These are phyloP conservation scores for Solanum hybrid DNA, from an alignment of 305 asterid species.

Conservation along the genomic window DNA sequence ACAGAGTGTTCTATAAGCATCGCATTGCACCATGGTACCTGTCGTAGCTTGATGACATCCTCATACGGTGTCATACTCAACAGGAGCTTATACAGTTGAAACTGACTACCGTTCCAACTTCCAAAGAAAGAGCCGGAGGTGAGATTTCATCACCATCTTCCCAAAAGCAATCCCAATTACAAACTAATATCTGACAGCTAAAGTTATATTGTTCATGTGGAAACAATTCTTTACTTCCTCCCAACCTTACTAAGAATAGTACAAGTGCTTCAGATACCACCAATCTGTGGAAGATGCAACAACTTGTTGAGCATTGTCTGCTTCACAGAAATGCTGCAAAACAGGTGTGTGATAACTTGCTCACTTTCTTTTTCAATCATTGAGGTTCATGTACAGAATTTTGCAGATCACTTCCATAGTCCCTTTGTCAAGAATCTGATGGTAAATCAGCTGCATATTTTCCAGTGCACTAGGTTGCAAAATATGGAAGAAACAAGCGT, in stretches of 20 bases:
- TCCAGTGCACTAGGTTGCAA: background rate
- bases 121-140: background rate
- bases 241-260: too few species aligned
- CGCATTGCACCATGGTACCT: background rate
- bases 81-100: background rate
- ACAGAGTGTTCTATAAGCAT: background rate
- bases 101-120: background rate
- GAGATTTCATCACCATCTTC: background rate
- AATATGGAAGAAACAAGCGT: background rate
- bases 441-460: background rate
- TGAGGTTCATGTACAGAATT: background rate
- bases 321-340: background rate
- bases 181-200: background rate
- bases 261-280: background rate
- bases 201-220: background rate
- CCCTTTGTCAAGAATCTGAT: background rate
- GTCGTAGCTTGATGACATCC: background rate
- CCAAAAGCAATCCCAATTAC: background rate
- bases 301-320: background rate
- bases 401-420: background rate
- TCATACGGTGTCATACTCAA: background rate
- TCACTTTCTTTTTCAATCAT: background rate
- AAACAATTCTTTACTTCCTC: too few species aligned
- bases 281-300: background rate
- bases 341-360: background rate